These are phyloP conservation scores for Cadophora gregata DNA, from an alignment of 2,329 filamentous ascomycete genomes.

Conservation along the genomic window DNA sequence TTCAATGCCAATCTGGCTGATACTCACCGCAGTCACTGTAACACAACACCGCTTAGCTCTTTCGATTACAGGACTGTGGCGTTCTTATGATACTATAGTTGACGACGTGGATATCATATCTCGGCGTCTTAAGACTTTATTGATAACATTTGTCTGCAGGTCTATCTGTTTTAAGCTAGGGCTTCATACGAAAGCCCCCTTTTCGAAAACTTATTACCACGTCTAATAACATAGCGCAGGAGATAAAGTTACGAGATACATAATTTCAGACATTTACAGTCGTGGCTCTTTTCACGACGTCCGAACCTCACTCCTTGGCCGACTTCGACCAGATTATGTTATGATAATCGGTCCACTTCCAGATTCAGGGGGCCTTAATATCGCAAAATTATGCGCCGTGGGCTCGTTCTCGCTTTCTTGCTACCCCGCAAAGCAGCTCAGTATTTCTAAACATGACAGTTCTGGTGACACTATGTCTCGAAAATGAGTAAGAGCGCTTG, in stretches of 20 bases:
- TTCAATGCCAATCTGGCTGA: background rate
- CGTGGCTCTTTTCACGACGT: background rate
- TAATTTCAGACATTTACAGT: background rate
- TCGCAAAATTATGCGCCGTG: slow-evolving; percentile 5
- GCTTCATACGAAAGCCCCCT: background rate
- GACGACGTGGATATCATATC: background rate
- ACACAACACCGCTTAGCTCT: background rate
- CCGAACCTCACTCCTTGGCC: background rate
- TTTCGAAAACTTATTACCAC: background rate
- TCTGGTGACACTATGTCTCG: slow-evolving; percentile 53
- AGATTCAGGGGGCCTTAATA: slow-evolving; percentile 6
- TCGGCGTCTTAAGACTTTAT: background rate
- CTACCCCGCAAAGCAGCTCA: slow-evolving; percentile 22
- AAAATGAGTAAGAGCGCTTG: slow-evolving; percentile 42
- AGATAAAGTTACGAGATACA: background rate
- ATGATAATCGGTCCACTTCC: background rate
- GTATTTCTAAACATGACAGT: slow-evolving; percentile 49
- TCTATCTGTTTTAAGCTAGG: background rate
- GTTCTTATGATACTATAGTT: slow-evolving; percentile 4
- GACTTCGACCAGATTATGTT: background rate
- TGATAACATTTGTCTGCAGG: background rate
- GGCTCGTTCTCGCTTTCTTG: slow-evolving; percentile 1
- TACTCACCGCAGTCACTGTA: background rate
- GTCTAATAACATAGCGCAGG: no score
- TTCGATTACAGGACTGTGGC: background rate